Evolutionary conservation across 306 rosid species (phyloP).

Genomic region (Dalbergia oliveri): DNA sequence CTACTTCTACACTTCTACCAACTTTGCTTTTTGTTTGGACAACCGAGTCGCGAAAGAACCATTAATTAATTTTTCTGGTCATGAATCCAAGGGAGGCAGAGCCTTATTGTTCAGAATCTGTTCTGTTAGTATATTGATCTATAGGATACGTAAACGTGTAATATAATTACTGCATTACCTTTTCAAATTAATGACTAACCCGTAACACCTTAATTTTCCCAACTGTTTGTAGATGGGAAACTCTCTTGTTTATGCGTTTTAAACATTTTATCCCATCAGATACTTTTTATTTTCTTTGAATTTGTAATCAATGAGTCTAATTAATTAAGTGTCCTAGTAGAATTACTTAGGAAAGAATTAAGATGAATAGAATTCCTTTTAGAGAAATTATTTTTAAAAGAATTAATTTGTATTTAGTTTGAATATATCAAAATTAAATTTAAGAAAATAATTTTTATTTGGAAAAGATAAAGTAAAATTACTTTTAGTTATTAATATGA

Average conservation of each 20-base stretch:
- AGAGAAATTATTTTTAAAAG: too few species aligned
- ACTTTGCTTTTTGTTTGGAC: slow-evolving; percentile 17
- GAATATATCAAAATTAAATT: too few species aligned
- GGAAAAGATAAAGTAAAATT: too few species aligned
- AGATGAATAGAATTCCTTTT: too few species aligned
- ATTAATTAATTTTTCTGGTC: slow-evolving; percentile 32
- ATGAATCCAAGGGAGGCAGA: slow-evolving; percentile 5
- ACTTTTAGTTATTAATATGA: too few species aligned
- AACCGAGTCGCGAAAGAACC: not conserved
- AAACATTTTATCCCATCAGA: not conserved
- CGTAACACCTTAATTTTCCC: not conserved
- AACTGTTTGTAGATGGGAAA: slow-evolving; percentile 5
- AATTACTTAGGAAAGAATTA: too few species aligned
- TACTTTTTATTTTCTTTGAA: not conserved
- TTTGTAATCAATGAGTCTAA: not conserved
- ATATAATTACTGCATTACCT: not conserved
- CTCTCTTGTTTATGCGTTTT: not conserved
- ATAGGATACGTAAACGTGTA: not conserved
- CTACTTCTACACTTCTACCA: slow-evolving; percentile 4
- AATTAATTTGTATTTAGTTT: too few species aligned
- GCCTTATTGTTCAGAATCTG: slow-evolving; percentile 46
- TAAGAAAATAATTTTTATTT: too few species aligned
- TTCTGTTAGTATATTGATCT: not conserved
- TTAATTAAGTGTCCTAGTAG: not conserved
- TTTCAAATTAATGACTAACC: not conserved